A percentile compares a stretch with the other conserved stretches of the same genome.
Conservation (phyloP, 371 early-diverging fungal genomes). For the Thermomucor indicae-seudaticae region DNA sequence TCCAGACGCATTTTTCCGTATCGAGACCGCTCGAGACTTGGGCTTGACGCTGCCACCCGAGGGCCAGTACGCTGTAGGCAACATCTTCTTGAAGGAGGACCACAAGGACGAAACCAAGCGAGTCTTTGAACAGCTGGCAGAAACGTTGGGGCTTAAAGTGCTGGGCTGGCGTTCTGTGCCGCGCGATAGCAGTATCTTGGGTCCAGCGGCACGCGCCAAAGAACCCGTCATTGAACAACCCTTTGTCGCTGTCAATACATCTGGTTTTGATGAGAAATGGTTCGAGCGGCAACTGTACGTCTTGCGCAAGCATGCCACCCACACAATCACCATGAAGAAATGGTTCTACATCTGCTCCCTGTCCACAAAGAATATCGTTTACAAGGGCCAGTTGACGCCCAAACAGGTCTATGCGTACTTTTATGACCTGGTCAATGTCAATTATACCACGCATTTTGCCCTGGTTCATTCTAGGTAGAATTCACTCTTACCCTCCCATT, state of each 20-base stretch:
- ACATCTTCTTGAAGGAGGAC: slow-evolving; percentile 76
- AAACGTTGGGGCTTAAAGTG: slow-evolving; percentile 65
- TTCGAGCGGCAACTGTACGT: slow-evolving; percentile 89
- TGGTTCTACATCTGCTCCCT: slow-evolving; percentile 97
- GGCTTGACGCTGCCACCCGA: slow-evolving; percentile 65
- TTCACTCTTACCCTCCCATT: neutral
- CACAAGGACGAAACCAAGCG: slow-evolving; percentile 60
- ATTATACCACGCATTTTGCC: slow-evolving; percentile 86
- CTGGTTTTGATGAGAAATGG: slow-evolving; percentile 57
- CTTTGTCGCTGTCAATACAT: slow-evolving; percentile 63
- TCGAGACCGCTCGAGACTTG: slow-evolving; percentile 53
- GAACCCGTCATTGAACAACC: slow-evolving; percentile 96
- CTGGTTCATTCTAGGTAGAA: slow-evolving; percentile 81
- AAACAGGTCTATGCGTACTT: slow-evolving; percentile 93
- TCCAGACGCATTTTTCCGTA: slow-evolving; percentile 83
- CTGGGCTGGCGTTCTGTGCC: slow-evolving; percentile 93
- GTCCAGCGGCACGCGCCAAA: slow-evolving; percentile 81
- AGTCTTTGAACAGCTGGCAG: slow-evolving; percentile 76
- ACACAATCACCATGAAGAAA: slow-evolving; percentile 69
- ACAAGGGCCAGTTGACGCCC: slow-evolving; percentile 94
- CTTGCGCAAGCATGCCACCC: slow-evolving; percentile 86
- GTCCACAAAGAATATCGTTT: slow-evolving; percentile 87
- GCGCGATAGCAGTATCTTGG: slow-evolving; percentile 79
- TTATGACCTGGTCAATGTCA: slow-evolving; percentile 78
- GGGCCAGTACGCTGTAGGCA: slow-evolving; percentile 92